Conservation (phyloP, 2,329 filamentous ascomycete species). For the Venturia oleaginea region DNA sequence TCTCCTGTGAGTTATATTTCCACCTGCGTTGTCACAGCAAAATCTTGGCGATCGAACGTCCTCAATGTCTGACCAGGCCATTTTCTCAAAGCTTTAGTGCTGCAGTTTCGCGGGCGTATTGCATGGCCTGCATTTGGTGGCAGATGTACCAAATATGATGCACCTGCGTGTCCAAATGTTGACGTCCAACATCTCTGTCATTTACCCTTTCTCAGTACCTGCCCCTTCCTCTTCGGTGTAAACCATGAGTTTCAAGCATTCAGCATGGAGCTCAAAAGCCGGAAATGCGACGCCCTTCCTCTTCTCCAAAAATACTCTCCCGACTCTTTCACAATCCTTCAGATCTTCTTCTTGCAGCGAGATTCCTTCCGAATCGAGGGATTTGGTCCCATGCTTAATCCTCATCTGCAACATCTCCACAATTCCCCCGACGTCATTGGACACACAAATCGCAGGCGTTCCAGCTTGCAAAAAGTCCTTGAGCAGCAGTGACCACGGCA, state of each 20-base stretch:
- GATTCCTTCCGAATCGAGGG: neutral
- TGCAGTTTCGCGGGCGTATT: neutral
- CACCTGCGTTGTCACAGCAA: neutral
- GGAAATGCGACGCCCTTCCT: slow-evolving; percentile 1
- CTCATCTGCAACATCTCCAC: slow-evolving; percentile 9
- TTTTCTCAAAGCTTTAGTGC: neutral
- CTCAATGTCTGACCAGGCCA: neutral
- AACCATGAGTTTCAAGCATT: slow-evolving; percentile 6
- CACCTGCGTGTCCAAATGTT: neutral
- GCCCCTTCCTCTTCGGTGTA: neutral
- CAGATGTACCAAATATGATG: neutral
- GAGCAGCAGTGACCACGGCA: slow-evolving; percentile 13
- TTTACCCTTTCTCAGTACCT: neutral
- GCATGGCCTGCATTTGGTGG: neutral
- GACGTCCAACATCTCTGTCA: neutral
- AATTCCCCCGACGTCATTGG: neutral
- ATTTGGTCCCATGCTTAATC: neutral
- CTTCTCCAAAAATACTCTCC: slow-evolving; percentile 7
- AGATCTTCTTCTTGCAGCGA: slow-evolving; percentile 2
- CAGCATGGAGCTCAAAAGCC: neutral
- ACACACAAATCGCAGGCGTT: slow-evolving; percentile 5
- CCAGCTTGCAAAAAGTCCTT: slow-evolving; percentile 2
- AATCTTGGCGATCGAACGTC: neutral
- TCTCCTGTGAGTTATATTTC: neutral
- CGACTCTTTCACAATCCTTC: slow-evolving; percentile 3